These are phyloP conservation scores for Atkinsonella hypoxylon DNA, from an alignment of 2,329 filamentous ascomycete genomes.

Conservation along the genomic window DNA sequence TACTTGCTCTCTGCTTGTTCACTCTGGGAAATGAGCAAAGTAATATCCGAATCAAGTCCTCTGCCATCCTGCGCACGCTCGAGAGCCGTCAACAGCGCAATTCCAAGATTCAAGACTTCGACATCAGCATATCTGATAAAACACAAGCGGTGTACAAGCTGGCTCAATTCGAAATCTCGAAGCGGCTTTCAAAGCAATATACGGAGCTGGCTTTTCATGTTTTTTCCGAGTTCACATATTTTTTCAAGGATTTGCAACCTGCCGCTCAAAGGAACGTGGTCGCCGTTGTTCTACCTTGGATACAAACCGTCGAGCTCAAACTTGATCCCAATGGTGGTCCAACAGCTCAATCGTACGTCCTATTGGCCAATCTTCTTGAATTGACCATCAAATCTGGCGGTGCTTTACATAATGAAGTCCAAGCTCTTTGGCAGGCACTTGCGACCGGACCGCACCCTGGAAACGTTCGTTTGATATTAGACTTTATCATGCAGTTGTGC, in stretches of 20 bases:
- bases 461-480: slow-evolving; percentile 86
- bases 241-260: slow-evolving; percentile 78
- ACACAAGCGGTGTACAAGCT: slow-evolving; percentile 97
- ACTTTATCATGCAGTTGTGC: slow-evolving; percentile 92
- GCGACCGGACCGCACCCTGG: slow-evolving; percentile 86
- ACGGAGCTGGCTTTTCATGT: slow-evolving; percentile 83
- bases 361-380: slow-evolving; percentile 88
- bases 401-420: slow-evolving; percentile 87
- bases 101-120: slow-evolving; percentile 91
- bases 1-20: slow-evolving; percentile 78
- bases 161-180: slow-evolving; percentile 93
- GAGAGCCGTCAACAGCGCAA: slow-evolving; percentile 69
- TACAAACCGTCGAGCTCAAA: slow-evolving; percentile 86
- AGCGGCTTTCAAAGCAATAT: slow-evolving; percentile 77
- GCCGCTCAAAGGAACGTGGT: slow-evolving; percentile 87
- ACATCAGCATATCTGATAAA: slow-evolving; percentile 97
- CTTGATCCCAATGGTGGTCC: slow-evolving; percentile 85
- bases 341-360: slow-evolving; percentile 83
- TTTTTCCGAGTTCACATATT: slow-evolving; percentile 88
- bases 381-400: slow-evolving; percentile 89
- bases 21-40: slow-evolving; percentile 87
- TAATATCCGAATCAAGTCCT: slow-evolving; percentile 79
- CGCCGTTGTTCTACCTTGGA: slow-evolving; percentile 89
- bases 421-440: slow-evolving; percentile 92
- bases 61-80: slow-evolving; percentile 64